Evolutionary conservation across 306 rosid genomes (phyloP), one percentile per base, ranked within the genome.

Genomic region (Castanospermum australe): DNA sequence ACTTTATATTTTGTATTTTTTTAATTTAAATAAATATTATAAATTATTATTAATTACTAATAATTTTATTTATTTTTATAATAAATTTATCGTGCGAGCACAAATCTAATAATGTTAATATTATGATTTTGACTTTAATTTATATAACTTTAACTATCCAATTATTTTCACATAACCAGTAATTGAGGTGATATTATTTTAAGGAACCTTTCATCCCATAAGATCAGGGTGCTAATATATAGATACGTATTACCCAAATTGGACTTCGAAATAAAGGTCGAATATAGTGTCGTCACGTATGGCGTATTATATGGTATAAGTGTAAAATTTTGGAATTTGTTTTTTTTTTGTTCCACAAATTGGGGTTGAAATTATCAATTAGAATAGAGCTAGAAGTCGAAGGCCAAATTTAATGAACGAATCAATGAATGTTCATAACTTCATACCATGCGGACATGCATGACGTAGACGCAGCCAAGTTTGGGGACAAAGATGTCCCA

Each of bases 91-190:
- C n/a, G n/a, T n/a, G n/a, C n/a, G n/a, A n/a, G n/a, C n/a, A n/a
- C n/a, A n/a, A n/a, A n/a, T n/a, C n/a, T n/a, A 76, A 65, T 39
- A 54, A 41, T 42, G 56, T 73, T 57, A 25, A 57, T 73, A n/a
- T 48, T 56, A 5, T 21, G 56, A 55, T 39, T 38, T 9, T 33
- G n/a, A 38, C 8, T 0, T 61, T 48, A 6, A 12, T 33, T n/a
- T n/a, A n/a, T n/a, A n/a, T n/a, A n/a, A n/a, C n/a, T 17, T 6
- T 61, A 20, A 13, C 3, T 36, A 8, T 36, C 30, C 14, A 17
- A 2, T 65, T 38, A 10, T 10, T 3, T 22, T 20, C 30, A 8
- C 1, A 5, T 38, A 25, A 22, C 0, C 21, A 2, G 1, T 4
- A 17, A 35, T 4, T 15, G 18, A 36, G 4, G 10, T 10, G 15